Conservation (phyloP, 352 stramenopile species). For the Halophytophthora polymorphica region DNA sequence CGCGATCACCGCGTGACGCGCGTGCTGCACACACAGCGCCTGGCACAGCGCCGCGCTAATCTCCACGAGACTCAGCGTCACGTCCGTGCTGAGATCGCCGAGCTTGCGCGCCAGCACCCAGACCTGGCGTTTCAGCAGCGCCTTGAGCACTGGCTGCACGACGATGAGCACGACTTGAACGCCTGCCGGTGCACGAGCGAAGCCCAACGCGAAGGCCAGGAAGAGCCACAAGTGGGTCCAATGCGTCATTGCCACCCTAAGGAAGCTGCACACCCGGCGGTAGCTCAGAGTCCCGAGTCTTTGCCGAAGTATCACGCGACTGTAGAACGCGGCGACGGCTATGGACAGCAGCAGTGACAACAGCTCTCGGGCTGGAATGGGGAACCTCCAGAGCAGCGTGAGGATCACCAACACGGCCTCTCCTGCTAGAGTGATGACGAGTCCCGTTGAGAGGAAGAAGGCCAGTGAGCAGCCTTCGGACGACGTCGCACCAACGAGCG, state of each 20-base stretch:
- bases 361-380: slow-evolving; percentile 12
- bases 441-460: background rate
- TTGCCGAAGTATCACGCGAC: slow-evolving; percentile 1
- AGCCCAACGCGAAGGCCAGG: slow-evolving; percentile 21
- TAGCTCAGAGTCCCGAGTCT: slow-evolving; percentile 1
- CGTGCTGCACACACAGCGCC: slow-evolving; percentile 25
- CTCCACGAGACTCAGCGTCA: slow-evolving; percentile 45
- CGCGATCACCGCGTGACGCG: slow-evolving; percentile 5
- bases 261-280: slow-evolving; percentile 5
- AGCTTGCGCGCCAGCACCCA: slow-evolving; percentile 33
- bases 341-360: slow-evolving; percentile 1
- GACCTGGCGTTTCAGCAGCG: slow-evolving; percentile 19
- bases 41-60: slow-evolving; percentile 32
- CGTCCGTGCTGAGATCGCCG: slow-evolving; percentile 36
- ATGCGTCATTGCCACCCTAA: slow-evolving; percentile 8
- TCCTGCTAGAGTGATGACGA: slow-evolving; percentile 11
- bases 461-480: slow-evolving; percentile 1
- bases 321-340: slow-evolving; percentile 7
- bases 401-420: slow-evolving; percentile 13
- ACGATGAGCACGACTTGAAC: slow-evolving; percentile 25
- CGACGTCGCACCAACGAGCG: background rate
- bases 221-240: slow-evolving; percentile 15
- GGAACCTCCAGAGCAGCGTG: slow-evolving; percentile 14
- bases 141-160: slow-evolving; percentile 20
- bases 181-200: slow-evolving; percentile 16